Evolutionary conservation across 2,329 filamentous ascomycete genomes (phyloP), one percentile per base, ranked within the genome.

Genomic region (Cercospora beticola): DNA sequence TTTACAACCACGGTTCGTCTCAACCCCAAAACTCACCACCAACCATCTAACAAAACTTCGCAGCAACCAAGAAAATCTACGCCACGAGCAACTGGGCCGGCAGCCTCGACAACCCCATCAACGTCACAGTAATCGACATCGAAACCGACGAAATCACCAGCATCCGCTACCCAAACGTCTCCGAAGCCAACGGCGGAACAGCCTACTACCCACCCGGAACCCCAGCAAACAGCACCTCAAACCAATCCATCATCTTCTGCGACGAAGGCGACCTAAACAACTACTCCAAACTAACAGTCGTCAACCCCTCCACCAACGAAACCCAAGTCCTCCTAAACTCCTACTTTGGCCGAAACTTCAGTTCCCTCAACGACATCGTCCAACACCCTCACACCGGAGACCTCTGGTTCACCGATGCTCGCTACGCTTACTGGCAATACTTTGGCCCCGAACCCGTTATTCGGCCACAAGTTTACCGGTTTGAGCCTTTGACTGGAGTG

Each of bases 331-430:
- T 90, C 4, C 64, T 90, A 10, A 87, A 87, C 75, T 88, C 86
- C 76, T 90, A 82, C 75, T 85, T 86, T 33, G 87, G 88, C n/a
- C 82, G 86, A 82, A 79, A 87, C 67, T 89, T 89, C 77, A 87
- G 83, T 74, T 88, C 86, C 0, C 76, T 88, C 8, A 89, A 89
- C 72, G 87, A 89, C 65, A 80, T 86, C 0, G 81, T 81, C 2
- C 78, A 87, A 65, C 83, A 88, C 69, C 84, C 86, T 2, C 74
- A 76, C 4, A 88, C 84, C 62, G 82, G 83, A 12, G 84, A 87
- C 43, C 77, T 90, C 4, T 90, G 88, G 79, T 89, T 90, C 72
- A 89, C 87, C 0, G 88, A 90, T 66, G 84, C 86, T 0, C 80
- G 83, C 5, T 89, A 89, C 70, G 87, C 86, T 2, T 85, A 68